Evolutionary conservation across 2,329 filamentous ascomycete species (phyloP).

Genomic region (Aspergillus carbonarius): DNA sequence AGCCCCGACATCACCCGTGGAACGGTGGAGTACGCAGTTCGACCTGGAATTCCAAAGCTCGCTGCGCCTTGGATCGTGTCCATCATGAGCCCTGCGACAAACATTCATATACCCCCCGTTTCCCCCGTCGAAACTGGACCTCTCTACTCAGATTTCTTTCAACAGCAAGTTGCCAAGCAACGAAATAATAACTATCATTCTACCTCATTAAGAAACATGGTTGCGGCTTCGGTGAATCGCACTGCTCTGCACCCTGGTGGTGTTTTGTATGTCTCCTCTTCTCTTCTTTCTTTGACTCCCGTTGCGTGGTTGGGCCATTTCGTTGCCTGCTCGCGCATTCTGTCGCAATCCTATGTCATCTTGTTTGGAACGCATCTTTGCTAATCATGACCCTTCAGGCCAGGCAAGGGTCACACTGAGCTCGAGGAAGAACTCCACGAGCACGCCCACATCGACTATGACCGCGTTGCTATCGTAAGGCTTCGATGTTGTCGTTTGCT

Average conservation of each 20-base stretch:
- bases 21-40: slow-evolving; percentile 40
- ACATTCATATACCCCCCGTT: slow-evolving; percentile 46
- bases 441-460: slow-evolving; percentile 98
- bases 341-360: neutral
- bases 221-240: slow-evolving; percentile 72
- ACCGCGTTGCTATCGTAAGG: slow-evolving; percentile 93
- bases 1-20: slow-evolving; percentile 41
- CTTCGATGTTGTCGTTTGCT: neutral
- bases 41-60: slow-evolving; percentile 17
- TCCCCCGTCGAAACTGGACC: slow-evolving; percentile 47
- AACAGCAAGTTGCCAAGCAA: slow-evolving; percentile 59
- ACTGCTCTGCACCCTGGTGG: slow-evolving; percentile 86
- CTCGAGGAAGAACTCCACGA: slow-evolving; percentile 97
- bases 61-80: slow-evolving; percentile 8
- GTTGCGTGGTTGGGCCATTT: neutral
- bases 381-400: slow-evolving; percentile 53
- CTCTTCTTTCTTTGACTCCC: slow-evolving; percentile 17
- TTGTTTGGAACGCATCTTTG: neutral
- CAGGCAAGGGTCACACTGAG: slow-evolving; percentile 86
- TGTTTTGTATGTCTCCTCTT: slow-evolving; percentile 69
- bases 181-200: slow-evolving; percentile 60
- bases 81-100: slow-evolving; percentile 35
- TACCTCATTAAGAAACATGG: slow-evolving; percentile 54
- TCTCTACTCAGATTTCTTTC: slow-evolving; percentile 56
- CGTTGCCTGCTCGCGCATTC: neutral